These are phyloP conservation scores for Geranium brycei DNA, from an alignment of 345 rosid species.

Conservation along the genomic window DNA sequence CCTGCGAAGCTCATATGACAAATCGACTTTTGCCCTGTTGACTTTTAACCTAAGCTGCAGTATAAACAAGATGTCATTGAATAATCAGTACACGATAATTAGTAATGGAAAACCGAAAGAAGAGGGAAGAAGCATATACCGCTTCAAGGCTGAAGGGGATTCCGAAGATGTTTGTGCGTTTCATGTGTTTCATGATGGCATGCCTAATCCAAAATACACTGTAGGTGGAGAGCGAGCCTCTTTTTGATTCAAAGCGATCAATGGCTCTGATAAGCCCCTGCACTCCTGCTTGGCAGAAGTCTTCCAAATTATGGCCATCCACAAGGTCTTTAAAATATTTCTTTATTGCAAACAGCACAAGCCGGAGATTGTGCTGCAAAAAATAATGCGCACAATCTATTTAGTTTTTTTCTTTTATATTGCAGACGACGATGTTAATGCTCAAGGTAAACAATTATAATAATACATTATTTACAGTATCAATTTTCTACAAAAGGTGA, in stretches of 20 bases:
- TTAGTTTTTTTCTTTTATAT: not conserved
- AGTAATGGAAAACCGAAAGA: not conserved
- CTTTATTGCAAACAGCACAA: slow-evolving; percentile 73
- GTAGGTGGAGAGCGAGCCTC: slow-evolving; percentile 74
- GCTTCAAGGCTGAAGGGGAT: slow-evolving; percentile 91
- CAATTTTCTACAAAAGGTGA: too few relatives aligned
- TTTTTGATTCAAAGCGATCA: slow-evolving; percentile 83
- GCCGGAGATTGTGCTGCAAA: slow-evolving; percentile 93
- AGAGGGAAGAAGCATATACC: slow-evolving; percentile 25
- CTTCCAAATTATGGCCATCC: slow-evolving; percentile 72
- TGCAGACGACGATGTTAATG: too few relatives aligned
- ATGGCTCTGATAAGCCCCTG: slow-evolving; percentile 80
- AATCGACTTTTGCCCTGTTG: slow-evolving; percentile 52
- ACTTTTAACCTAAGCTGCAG: slow-evolving; percentile 72
- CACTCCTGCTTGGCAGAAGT: slow-evolving; percentile 94
- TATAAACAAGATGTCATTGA: not conserved
- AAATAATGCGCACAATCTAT: not conserved
- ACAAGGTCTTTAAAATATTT: slow-evolving; percentile 78
- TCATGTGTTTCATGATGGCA: slow-evolving; percentile 79
- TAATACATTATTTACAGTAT: too few relatives aligned
- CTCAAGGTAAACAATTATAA: too few relatives aligned
- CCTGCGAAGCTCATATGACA: slow-evolving; percentile 51
- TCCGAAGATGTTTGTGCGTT: slow-evolving; percentile 68
- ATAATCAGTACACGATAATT: not conserved
- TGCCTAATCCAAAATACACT: slow-evolving; percentile 91